A percentile compares a stretch with the other conserved stretches of the same genome.
These are phyloP conservation scores for Pseudoneurospora amorphoporcata DNA, from an alignment of 495 filamentous ascomycete species.

Conservation along the genomic window DNA sequence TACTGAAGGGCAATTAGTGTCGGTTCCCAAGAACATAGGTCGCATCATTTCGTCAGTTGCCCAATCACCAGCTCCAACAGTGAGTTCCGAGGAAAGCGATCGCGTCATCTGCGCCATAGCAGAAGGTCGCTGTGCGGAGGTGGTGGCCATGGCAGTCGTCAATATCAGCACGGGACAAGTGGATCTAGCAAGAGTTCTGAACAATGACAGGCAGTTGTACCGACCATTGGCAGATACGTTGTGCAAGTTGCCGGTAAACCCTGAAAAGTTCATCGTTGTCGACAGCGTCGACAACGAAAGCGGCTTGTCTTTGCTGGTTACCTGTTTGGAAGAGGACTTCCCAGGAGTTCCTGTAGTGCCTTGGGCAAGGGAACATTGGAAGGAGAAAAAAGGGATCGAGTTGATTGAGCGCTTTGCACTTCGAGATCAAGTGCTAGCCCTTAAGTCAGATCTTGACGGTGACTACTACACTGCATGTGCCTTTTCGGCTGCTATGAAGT, in stretches of 20 bases:
- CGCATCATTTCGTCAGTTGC: background rate
- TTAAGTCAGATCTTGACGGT: constrained; percentile 65
- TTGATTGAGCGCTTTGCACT: constrained; percentile 74
- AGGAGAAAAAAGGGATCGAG: constrained; percentile 68
- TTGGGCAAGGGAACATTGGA: constrained; percentile 79
- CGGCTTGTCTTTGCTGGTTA: constrained; percentile 64
- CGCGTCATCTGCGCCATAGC: constrained; percentile 83
- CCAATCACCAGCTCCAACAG: background rate
- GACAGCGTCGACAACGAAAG: constrained; percentile 48
- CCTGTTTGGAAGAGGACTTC: constrained; percentile 54
- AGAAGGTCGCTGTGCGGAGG: constrained; percentile 76
- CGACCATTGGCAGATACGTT: constrained; percentile 46
- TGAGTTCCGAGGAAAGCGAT: constrained; percentile 22
- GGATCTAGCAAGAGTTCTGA: constrained; percentile 44
- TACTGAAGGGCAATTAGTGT: background rate
- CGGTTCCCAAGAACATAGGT: background rate
- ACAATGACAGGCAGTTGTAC: constrained; percentile 71
- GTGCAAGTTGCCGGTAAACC: constrained; percentile 51
- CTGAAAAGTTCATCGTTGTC: constrained; percentile 13
- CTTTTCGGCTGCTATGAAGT: constrained; percentile 77
- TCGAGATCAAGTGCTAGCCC: constrained; percentile 61
- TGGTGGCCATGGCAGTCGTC: constrained; percentile 73
- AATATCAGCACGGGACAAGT: constrained; percentile 75
- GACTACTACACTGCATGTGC: constrained; percentile 90
- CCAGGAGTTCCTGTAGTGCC: constrained; percentile 45